Percentiles rank a stretch among this genome's conserved stretches.
Evolutionary conservation across 306 rosid species (phyloP).

Genomic region (Acacia acuminata): DNA sequence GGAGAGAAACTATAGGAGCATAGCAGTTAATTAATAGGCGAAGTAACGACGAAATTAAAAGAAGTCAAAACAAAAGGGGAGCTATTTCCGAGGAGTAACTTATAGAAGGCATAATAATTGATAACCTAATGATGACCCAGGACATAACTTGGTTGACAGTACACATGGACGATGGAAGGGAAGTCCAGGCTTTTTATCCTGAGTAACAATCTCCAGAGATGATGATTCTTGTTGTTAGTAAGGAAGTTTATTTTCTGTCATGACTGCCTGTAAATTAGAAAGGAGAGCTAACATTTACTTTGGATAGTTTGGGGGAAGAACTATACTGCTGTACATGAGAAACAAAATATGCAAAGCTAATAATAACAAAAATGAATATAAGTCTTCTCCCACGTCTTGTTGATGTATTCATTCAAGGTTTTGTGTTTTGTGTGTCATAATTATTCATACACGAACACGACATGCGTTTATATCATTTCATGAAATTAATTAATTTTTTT

Average conservation of each 20-base stretch:
- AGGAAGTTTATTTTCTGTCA: neutral
- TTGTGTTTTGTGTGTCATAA: neutral
- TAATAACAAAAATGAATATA: neutral
- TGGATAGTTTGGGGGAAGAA: neutral
- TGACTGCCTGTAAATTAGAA: neutral
- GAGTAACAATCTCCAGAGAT: neutral
- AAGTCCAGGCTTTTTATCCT: neutral
- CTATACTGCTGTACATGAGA: neutral
- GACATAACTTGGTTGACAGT: constrained; percentile 17
- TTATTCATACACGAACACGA: neutral
- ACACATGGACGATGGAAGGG: neutral
- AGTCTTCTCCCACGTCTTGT: neutral
- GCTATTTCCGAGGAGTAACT: constrained; percentile 1
- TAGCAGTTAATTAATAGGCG: neutral
- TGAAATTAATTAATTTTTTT: too few relatives aligned
- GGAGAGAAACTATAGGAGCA: neutral
- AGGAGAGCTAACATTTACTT: neutral
- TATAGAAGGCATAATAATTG: constrained; percentile 9
- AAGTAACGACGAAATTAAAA: neutral
- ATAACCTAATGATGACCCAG: constrained; percentile 44
- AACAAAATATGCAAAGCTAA: neutral
- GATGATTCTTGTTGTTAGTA: neutral
- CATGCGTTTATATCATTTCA: too few relatives aligned
- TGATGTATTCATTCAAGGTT: neutral
- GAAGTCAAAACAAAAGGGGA: neutral